These are phyloP conservation scores for Paramecium sonneborni DNA, from an alignment of 73 alveolate species.

Conservation along the genomic window DNA sequence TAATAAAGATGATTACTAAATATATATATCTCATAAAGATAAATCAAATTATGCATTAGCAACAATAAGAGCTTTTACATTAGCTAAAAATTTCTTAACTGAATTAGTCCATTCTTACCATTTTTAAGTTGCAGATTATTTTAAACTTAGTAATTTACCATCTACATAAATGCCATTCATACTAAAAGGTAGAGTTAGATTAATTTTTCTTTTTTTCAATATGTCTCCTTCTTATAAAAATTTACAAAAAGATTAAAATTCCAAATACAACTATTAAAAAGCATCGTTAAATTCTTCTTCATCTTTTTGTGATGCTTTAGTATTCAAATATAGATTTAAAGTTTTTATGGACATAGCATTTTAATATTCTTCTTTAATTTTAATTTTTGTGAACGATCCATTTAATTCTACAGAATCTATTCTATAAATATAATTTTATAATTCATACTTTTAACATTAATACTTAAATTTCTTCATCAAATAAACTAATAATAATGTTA, in stretches of 20 bases:
- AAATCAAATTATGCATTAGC: slow-evolving; percentile 46
- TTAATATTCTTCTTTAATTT: not conserved
- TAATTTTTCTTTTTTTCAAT: not conserved
- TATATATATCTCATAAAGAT: slow-evolving; percentile 1
- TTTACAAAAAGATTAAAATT: slow-evolving; percentile 4
- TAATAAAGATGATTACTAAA: too few species aligned
- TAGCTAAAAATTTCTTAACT: slow-evolving; percentile 24
- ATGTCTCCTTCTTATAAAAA: slow-evolving; percentile 24
- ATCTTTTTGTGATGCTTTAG: not conserved
- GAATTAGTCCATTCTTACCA: slow-evolving; percentile 47
- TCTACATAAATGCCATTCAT: not conserved
- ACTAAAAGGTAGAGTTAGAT: not conserved
- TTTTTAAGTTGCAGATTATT: not conserved
- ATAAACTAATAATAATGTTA: not conserved
- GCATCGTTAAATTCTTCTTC: slow-evolving; percentile 59
- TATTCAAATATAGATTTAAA: not conserved
- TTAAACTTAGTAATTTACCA: not conserved
- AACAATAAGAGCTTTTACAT: slow-evolving; percentile 30
- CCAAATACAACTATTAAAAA: not conserved
- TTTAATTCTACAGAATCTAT: slow-evolving; percentile 12
- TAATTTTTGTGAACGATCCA: slow-evolving; percentile 5
- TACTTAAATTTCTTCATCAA: slow-evolving; percentile 17
- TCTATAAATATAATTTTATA: not conserved
- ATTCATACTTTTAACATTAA: not conserved
- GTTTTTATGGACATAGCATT: not conserved